Evolutionary conservation across 306 rosid genomes (phyloP).

Genomic region (Neltuma alba): DNA sequence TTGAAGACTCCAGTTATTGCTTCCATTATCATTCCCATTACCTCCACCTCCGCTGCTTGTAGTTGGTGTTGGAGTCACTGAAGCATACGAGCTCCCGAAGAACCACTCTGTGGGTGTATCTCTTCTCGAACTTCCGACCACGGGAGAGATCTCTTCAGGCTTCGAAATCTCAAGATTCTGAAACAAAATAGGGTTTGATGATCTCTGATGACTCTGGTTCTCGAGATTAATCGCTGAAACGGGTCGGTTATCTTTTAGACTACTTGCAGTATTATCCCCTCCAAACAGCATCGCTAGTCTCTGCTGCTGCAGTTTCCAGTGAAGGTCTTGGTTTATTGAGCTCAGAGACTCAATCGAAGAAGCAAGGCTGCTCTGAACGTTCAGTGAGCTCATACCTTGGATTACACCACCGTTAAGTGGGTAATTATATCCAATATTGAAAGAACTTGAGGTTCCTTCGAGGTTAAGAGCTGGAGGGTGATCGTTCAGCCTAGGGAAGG

Average conservation of each 20-base stretch:
- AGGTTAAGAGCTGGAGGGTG: conserved; percentile 25
- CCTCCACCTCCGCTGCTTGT: conserved; percentile 38
- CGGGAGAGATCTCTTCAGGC: conserved; percentile 33
- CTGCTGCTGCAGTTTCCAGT: conserved; percentile 94
- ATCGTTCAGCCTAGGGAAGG: conserved; percentile 57
- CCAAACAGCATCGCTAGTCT: conserved; percentile 71
- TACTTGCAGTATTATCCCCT: conserved; percentile 15
- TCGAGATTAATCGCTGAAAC: conserved; percentile 31
- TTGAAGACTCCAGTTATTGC: conserved; percentile 56
- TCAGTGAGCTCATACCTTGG: conserved; percentile 50
- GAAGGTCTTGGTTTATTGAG: conserved; percentile 91
- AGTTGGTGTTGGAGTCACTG: conserved; percentile 57
- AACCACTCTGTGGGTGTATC: conserved; percentile 75
- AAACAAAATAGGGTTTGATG: conserved; percentile 60
- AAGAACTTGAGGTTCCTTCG: conserved; percentile 33
- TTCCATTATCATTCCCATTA: conserved; percentile 43
- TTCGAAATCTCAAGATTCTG: conserved; percentile 58
- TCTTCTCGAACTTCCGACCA: conserved; percentile 42
- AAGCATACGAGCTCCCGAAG: conserved; percentile 67
- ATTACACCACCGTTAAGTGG: conserved; percentile 39
- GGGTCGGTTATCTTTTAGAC: conserved; percentile 29
- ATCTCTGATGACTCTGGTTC: conserved; percentile 49
- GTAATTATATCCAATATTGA: conserved; percentile 45
- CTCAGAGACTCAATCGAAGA: conserved; percentile 90
- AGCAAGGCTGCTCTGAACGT: conserved; percentile 54